Conservation (phyloP, 495 filamentous ascomycete genomes). For the Immersiella caudata region DNA sequence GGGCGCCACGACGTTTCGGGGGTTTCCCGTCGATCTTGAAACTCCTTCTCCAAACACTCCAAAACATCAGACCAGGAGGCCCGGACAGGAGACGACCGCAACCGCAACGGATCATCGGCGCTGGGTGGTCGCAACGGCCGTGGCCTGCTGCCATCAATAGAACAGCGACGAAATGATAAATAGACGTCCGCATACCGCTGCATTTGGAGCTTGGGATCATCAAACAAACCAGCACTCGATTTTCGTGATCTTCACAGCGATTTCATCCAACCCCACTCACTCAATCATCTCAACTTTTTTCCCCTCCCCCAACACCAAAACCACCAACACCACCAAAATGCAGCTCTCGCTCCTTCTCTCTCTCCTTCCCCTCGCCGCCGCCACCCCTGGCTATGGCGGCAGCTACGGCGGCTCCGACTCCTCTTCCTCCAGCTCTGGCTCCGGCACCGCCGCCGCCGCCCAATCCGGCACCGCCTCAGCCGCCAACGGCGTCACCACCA, state of each 20-base stretch:
- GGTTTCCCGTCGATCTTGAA: neutral
- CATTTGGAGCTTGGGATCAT: neutral
- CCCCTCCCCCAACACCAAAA: slow-evolving; percentile 1
- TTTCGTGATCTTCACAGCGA: neutral
- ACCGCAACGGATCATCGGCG: neutral
- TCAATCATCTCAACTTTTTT: neutral
- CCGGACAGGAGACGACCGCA: neutral
- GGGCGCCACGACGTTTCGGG: neutral
- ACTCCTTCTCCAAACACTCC: neutral
- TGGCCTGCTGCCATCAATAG: neutral
- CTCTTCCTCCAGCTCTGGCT: slow-evolving; percentile 1
- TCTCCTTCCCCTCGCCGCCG: slow-evolving; percentile 15
- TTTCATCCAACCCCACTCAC: neutral
- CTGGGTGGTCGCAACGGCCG: neutral
- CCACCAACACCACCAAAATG: slow-evolving; percentile 15
- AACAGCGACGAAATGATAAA: neutral
- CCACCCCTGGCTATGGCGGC: slow-evolving; percentile 9
- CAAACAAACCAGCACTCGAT: neutral
- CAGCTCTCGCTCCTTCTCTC: slow-evolving; percentile 16
- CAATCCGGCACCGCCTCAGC: neutral
- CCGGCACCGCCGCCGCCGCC: neutral
- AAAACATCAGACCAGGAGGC: neutral
- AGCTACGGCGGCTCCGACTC: slow-evolving; percentile 1
- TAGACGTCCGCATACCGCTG: neutral
- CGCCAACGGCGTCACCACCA: slow-evolving; percentile 5